Evolutionary conservation across 768 basidiomycete genomes (phyloP), one percentile per base, ranked within the genome.

Genomic region (Goffeauzyma gilvescens): DNA sequence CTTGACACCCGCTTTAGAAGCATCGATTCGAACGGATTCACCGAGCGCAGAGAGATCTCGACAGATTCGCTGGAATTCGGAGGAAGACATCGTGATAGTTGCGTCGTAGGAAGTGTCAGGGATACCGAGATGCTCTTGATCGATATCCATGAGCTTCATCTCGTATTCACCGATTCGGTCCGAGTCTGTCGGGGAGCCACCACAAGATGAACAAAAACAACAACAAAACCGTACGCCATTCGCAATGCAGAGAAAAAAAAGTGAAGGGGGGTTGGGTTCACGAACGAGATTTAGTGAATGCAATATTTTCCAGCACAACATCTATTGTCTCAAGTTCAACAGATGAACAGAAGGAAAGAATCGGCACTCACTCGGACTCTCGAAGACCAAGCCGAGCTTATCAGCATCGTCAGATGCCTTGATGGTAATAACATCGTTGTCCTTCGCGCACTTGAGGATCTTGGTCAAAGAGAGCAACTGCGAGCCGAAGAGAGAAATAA

Each of bases 121-220:
- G 57, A 96, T 96, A 36, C 80, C 79, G 39, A 96, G 79, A 33
- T 75, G 78, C 66, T 98, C 93, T 18, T 83, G 70, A 63, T 98
- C 90, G 58, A 98, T 98, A 57, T 96, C 90, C 90, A 98, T 95
- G 41, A 96, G 75, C 64, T 96, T 96, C 80, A 98, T 84, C 54
- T 93, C 87, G 67, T 98, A 98, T 61, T 95, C 85, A 20, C 87
- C 86, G 41, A 96, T 79, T 49, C 93, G 77, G 63, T 93, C 90
- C 4, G 78, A 74, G 65, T 77, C 89, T 93, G 52, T 5, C 28
- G 9, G 18, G 32, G 40, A 10, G 12, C 17, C 36, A 31, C 20
- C 15, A 14, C 43, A 32, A n/a, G n/a, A n/a, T n/a, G n/a, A n/a
- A n/a, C n/a, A n/a, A n/a, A n/a, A n/a, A n/a, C n/a, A n/a, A n/a